Conservation (phyloP, 139 green algal species). For the Spirogloea muscicola region DNA sequence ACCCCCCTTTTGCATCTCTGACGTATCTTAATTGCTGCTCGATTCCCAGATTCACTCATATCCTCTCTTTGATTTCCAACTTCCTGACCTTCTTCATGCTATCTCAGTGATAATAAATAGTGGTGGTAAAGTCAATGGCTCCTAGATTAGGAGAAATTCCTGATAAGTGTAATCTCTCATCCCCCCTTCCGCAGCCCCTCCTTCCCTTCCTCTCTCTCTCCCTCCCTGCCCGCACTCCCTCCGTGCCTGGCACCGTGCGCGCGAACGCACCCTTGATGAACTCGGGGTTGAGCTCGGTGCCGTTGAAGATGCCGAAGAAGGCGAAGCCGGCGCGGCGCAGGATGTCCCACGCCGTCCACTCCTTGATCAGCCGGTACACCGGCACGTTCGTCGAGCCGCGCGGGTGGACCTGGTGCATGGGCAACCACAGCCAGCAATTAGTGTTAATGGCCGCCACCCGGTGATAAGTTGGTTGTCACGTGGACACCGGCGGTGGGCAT, state of each 20-base stretch:
- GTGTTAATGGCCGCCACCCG: not conserved
- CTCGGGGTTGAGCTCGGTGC: conserved; percentile 49
- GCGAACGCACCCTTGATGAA: conserved; percentile 34
- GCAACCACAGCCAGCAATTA: not conserved
- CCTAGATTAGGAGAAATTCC: too few relatives aligned
- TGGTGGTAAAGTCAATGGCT: too few relatives aligned
- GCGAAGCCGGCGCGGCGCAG: conserved; percentile 38
- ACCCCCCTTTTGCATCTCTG: too few relatives aligned
- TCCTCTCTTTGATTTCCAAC: too few relatives aligned
- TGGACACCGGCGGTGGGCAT: not conserved
- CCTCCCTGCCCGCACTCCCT: too few relatives aligned
- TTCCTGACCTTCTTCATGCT: too few relatives aligned
- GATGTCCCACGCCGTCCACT: conserved; percentile 47
- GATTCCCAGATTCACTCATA: too few relatives aligned
- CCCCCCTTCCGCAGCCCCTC: too few relatives aligned
- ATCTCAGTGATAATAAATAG: too few relatives aligned
- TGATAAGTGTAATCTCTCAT: too few relatives aligned
- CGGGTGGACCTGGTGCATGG: conserved; percentile 18
- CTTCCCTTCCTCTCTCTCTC: not conserved
- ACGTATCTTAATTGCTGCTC: too few relatives aligned
- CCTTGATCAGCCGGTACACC: conserved; percentile 48
- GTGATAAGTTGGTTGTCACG: not conserved
- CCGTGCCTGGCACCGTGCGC: not conserved
- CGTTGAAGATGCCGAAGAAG: conserved; percentile 49
- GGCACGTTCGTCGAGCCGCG: conserved; percentile 36